A percentile compares a stretch with the other conserved stretches of the same genome.
phyloP scores from a whole-genome alignment of 129 eudicot genomes.

The Arctium lappa region DNA sequence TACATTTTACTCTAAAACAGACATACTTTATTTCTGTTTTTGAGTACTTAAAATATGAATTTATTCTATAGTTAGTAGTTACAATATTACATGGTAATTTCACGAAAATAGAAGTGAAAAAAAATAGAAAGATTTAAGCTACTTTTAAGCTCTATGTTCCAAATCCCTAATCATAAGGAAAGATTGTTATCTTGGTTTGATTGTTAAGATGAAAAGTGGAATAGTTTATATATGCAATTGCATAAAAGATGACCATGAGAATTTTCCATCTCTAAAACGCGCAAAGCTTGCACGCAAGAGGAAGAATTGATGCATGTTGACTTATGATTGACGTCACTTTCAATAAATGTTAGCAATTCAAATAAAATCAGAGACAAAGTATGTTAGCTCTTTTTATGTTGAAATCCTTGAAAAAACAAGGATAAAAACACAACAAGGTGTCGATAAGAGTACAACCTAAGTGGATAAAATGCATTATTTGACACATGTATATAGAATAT shows the following conservation, averaged over 20 bases:
- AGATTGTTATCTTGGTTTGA: slow-evolving; percentile 4
- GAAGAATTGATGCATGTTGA: background rate
- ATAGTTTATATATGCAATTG: background rate
- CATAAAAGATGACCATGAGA: background rate
- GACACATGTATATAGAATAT: background rate
- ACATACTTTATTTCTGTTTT: background rate
- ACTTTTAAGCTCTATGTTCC: background rate
- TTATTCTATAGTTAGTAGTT: background rate
- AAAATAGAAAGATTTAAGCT: background rate
- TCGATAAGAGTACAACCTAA: background rate
- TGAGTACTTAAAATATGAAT: background rate
- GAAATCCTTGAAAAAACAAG: background rate
- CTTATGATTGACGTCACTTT: background rate
- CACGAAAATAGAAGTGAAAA: background rate
- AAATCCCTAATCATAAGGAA: background rate
- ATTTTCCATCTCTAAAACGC: background rate
- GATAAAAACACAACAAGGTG: background rate
- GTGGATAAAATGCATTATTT: background rate
- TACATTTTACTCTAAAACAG: background rate
- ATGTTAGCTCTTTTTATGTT: background rate
- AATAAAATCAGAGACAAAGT: background rate
- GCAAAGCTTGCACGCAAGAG: background rate
- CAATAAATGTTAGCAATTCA: background rate
- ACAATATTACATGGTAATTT: background rate
- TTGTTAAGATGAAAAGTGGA: background rate